A percentile compares a stretch with the other conserved stretches of the same genome.
Evolutionary conservation across 2,329 filamentous ascomycete genomes (phyloP).

Genomic region (Alternaria panax): DNA sequence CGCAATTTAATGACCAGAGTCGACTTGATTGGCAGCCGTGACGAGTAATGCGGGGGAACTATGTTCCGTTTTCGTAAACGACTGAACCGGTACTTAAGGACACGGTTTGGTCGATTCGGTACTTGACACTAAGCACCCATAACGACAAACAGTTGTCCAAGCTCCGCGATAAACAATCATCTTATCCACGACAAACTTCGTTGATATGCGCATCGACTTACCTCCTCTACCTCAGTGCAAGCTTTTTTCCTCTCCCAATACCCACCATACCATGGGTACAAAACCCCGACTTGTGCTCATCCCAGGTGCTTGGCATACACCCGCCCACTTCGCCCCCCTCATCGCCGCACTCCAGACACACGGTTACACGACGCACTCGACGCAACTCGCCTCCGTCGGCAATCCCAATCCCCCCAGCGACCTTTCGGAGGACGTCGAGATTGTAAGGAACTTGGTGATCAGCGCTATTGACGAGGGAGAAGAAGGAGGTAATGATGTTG

Average conservation of each 20-base stretch:
- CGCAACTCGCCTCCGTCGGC: not conserved
- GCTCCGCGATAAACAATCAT: too few species aligned
- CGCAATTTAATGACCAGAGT: not conserved
- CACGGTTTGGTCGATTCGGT: too few species aligned
- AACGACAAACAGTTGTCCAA: too few species aligned
- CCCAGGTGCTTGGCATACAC: not conserved
- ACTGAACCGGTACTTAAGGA: not conserved
- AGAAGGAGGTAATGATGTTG: constrained; percentile 49
- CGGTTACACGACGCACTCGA: not conserved
- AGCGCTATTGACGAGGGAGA: constrained; percentile 45
- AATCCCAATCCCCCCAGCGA: not conserved
- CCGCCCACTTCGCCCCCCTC: not conserved
- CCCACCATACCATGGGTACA: not conserved
- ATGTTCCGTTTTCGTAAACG: not conserved
- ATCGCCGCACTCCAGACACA: not conserved
- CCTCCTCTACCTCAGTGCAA: too few species aligned
- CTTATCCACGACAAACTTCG: too few species aligned
- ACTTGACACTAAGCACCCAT: too few species aligned
- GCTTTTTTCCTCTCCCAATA: too few species aligned
- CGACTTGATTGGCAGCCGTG: not conserved
- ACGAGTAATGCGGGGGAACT: not conserved
- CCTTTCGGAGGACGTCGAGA: not conserved
- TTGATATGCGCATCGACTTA: too few species aligned
- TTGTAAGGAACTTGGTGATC: constrained; percentile 25
- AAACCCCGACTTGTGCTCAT: not conserved